Base-by-base conservation (phyloP, 768 basidiomycete species). In the Boletus bicolor region DNA sequence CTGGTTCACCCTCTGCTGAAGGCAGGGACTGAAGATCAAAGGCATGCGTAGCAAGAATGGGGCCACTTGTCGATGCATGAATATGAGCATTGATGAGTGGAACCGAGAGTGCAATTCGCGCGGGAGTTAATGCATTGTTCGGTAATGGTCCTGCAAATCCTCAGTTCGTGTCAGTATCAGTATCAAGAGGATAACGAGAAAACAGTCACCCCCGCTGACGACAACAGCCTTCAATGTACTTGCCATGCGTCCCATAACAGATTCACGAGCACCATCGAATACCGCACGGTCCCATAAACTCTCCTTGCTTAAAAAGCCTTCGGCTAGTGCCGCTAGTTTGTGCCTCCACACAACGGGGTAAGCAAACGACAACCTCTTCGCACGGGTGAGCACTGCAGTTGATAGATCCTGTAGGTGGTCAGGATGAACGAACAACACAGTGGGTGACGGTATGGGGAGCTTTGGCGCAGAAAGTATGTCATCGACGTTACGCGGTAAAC, bases 271-370 rank as follows among this genome's bases (percentile, higher is more conserved):
- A 11, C 73, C 70, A 53, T 86, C 85, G 68, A 91, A 89, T 30
- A 92, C 81, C 11, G 87, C 72, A 50, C 86, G 80, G 67, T 97
- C 93, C 87, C 91, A 93, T n/a, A 92, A 68, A 55, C 88, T 87
- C 55, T 88, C 85, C 65, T 86, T 86, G 15, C 82, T 85, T 39
- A 93, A 59, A 60, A 85, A 89, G 5, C 94, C 94, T 54, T 91
- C 87, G 0, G 72, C 66, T 5, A 94, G 70, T 4, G 78, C 81
- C 0, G 85, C 77, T 17, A 84, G 57, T 68, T 96, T 96, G 71
- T 94, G 94, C 34, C 89, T 79, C 78, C 83, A 84, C 2, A 85
- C 90, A 49, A 93, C 68, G 5, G 81, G 68, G 64, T 81, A 86
- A 17, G 87, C 60, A 15, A 85, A 57, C 54, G 75, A 77, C 3